phyloP scores from a whole-genome alignment of 352 stramenopile genomes.

The Phytophthora fragariaefolia region DNA sequence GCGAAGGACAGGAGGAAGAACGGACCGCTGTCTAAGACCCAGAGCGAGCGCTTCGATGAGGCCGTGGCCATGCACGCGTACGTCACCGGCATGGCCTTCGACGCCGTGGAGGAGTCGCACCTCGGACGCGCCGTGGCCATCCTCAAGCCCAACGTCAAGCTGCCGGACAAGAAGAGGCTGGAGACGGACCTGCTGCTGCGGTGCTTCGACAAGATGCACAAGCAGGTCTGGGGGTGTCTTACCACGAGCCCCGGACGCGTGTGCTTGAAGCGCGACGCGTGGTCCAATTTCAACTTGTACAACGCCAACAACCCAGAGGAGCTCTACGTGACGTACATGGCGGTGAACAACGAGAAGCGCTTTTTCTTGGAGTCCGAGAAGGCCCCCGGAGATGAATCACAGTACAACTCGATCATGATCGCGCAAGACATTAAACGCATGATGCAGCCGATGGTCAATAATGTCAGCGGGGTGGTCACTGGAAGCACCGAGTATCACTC shows the following conservation, averaged over 20 bases:
- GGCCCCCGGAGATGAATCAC: slow-evolving; percentile 52
- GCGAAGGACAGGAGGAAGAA: slow-evolving; percentile 61
- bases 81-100: slow-evolving; percentile 81
- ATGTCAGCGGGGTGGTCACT: slow-evolving; percentile 78
- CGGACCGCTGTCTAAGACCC: slow-evolving; percentile 60
- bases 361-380: slow-evolving; percentile 88
- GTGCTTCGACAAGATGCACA: slow-evolving; percentile 89
- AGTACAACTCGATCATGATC: slow-evolving; percentile 85
- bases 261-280: slow-evolving; percentile 82
- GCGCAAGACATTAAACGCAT: slow-evolving; percentile 85
- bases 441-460: slow-evolving; percentile 74
- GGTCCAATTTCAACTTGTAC: slow-evolving; percentile 84
- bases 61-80: slow-evolving; percentile 85
- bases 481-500: slow-evolving; percentile 79
- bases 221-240: slow-evolving; percentile 81
- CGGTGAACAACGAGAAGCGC: slow-evolving; percentile 75
- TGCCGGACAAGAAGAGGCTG: slow-evolving; percentile 78
- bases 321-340: slow-evolving; percentile 81
- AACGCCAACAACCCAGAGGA: slow-evolving; percentile 73
- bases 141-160: slow-evolving; percentile 58
- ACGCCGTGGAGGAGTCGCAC: slow-evolving; percentile 75
- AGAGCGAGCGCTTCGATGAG: slow-evolving; percentile 80
- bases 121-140: slow-evolving; percentile 69
- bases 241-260: slow-evolving; percentile 62
- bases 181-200: slow-evolving; percentile 65